Evolutionary conservation across 148 eudicot species (phyloP), one percentile per base, ranked within the genome.

Genomic region (Silene conica): DNA sequence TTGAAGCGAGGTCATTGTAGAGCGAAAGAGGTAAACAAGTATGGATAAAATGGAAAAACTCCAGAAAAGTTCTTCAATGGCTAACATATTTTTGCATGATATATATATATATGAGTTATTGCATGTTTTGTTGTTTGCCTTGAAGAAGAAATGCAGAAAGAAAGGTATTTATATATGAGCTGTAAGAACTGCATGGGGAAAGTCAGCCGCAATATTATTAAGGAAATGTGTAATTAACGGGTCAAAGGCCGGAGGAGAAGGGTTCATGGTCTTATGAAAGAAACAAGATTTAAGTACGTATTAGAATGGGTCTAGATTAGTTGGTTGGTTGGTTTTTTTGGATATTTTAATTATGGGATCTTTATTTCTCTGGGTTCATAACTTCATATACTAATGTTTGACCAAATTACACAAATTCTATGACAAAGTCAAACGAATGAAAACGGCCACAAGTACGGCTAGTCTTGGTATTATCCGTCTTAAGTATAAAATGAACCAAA

Each of bases 351-450:
- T 43, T 0, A 23, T 18, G 54, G 54, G 55, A 13, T 50, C 18
- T 12, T 50, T 50, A 15, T 50, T 13, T 50, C 14, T 50, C 1
- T 50, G 15, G 43, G 43, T 38, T 38, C 43, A 38, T 38, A 38
- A 6, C 43, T 48, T 48, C 19, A 69, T 13, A 70, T 28, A 16
- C 22, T 70, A 3, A 55, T 26, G 23, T 52, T 70, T 54, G 73
- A 70, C 60, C 62, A 15, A 70, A 52, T 15, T 46, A 23, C 13
- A 13, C 31, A 59, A 25, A 18, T 15, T 25, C 28, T 15, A 10
- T 50, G 63, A 57, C 69, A 77, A 77, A 56, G 79, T 77, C 74
- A 54, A 48, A 62, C 31, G 15, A 28, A 12, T n/a, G n/a, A n/a
- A n/a, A n/a, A n/a, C n/a, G n/a, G n/a, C n/a, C n/a, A n/a, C n/a